Evolutionary conservation across 305 asterid species (phyloP).

Genomic region (Fraxinus velutina): DNA sequence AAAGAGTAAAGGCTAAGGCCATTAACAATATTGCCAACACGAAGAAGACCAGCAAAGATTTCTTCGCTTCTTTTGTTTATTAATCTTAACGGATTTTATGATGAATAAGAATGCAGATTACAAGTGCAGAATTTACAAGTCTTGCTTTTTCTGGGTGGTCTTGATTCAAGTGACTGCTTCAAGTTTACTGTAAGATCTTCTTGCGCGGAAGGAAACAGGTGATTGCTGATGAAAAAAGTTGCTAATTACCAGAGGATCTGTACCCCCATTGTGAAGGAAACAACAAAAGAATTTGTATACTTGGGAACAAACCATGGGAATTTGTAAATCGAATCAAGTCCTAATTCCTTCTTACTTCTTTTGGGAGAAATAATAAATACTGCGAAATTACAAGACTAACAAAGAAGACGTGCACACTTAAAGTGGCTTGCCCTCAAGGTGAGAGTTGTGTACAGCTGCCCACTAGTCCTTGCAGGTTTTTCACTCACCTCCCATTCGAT

Average conservation of each 20-base stretch:
- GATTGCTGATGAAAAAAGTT: conserved; percentile 9
- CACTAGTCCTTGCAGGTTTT: neutral
- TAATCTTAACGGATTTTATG: neutral
- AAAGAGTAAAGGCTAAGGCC: conserved; percentile 23
- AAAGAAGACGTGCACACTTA: neutral
- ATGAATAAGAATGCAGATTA: conserved; percentile 2
- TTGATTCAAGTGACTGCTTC: conserved; percentile 22
- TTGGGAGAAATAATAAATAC: neutral
- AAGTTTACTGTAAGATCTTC: conserved; percentile 1
- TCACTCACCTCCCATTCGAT: neutral
- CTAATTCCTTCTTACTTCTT: neutral
- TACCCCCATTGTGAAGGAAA: conserved; percentile 3
- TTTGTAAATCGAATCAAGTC: neutral
- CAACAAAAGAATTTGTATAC: neutral
- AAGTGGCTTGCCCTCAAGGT: neutral
- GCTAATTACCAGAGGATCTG: conserved; percentile 17
- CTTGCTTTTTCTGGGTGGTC: conserved; percentile 10
- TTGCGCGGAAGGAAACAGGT: neutral
- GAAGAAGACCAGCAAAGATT: conserved; percentile 25
- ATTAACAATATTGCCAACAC: conserved; percentile 24
- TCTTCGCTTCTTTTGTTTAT: conserved; percentile 29
- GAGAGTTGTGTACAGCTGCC: neutral
- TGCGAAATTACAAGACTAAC: neutral
- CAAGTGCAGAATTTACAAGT: conserved; percentile 19
- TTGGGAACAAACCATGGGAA: neutral